phyloP scores from a whole-genome alignment of 2,329 filamentous ascomycete genomes.

The Orbilia brochopaga region DNA sequence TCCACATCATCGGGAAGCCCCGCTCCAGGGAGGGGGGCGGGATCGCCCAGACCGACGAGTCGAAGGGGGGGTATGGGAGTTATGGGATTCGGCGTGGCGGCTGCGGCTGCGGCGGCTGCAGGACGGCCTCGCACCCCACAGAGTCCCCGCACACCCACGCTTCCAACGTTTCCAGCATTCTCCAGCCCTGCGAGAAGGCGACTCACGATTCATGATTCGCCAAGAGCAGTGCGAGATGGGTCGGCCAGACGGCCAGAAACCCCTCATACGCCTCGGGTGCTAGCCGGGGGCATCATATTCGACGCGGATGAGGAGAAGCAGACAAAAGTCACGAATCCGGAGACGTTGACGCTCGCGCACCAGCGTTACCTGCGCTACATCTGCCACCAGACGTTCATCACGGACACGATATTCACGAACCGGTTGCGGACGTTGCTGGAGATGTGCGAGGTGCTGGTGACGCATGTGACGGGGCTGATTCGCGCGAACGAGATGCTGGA shows the following conservation, averaged over 20 bases:
- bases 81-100: slow-evolving; percentile 16
- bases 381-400: slow-evolving; percentile 52
- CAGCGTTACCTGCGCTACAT: slow-evolving; percentile 44
- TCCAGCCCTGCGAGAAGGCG: slow-evolving; percentile 32
- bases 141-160: slow-evolving; percentile 36
- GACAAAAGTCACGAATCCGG: slow-evolving; percentile 39
- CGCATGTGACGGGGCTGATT: slow-evolving; percentile 51
- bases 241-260: slow-evolving; percentile 29
- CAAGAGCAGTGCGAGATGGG: slow-evolving; percentile 12
- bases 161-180: slow-evolving; percentile 22
- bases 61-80: slow-evolving; percentile 8
- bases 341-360: slow-evolving; percentile 47
- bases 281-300: neutral
- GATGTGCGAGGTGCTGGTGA: slow-evolving; percentile 51
- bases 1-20: slow-evolving; percentile 24
- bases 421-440: slow-evolving; percentile 52
- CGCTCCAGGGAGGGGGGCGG: slow-evolving; percentile 3
- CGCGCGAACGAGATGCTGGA: slow-evolving; percentile 51
- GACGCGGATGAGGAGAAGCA: slow-evolving; percentile 7
- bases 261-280: slow-evolving; percentile 23
- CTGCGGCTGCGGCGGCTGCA: neutral
- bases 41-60: slow-evolving; percentile 15
- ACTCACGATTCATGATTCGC: slow-evolving; percentile 31
- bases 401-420: slow-evolving; percentile 53
- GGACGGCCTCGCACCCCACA: slow-evolving; percentile 35